Conservation (phyloP, 805 yeast species). For the Vanderwaltozyma polyspora region DNA sequence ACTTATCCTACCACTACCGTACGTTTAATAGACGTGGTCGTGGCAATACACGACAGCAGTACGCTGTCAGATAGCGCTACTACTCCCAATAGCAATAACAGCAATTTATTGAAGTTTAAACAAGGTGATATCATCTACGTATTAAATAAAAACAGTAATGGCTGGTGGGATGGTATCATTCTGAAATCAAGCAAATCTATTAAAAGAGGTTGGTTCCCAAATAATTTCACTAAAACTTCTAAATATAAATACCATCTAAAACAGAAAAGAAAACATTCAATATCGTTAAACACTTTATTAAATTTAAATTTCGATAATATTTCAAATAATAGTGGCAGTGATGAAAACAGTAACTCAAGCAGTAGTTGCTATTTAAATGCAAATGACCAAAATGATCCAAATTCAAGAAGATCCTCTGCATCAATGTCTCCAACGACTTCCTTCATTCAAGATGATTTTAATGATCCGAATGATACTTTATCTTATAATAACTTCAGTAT, state of each 20-base stretch:
- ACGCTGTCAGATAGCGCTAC: slow-evolving; percentile 4
- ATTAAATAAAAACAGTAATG: slow-evolving; percentile 44
- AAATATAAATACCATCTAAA: not conserved
- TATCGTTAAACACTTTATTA: too few species aligned
- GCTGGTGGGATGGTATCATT: slow-evolving; percentile 83
- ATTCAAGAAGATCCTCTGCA: not conserved
- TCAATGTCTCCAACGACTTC: not conserved
- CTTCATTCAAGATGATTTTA: not conserved
- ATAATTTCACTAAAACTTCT: not conserved
- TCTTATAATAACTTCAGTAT: not conserved
- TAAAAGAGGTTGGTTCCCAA: slow-evolving; percentile 77
- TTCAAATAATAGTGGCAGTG: too few species aligned
- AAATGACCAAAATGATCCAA: too few species aligned
- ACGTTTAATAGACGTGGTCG: slow-evolving; percentile 8
- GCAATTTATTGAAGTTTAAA: slow-evolving; percentile 10
- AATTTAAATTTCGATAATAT: too few species aligned
- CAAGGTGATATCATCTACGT: slow-evolving; percentile 68
- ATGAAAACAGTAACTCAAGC: too few species aligned
- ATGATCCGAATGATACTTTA: not conserved
- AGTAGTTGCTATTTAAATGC: too few species aligned
- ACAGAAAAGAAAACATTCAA: too few species aligned
- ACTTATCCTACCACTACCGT: not conserved
- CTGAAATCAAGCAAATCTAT: slow-evolving; percentile 8
- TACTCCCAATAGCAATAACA: slow-evolving; percentile 5
- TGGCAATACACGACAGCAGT: slow-evolving; percentile 5